Evolutionary conservation across 176 grass and related monocot species (phyloP).

Genomic region (Aegilops tauschii): DNA sequence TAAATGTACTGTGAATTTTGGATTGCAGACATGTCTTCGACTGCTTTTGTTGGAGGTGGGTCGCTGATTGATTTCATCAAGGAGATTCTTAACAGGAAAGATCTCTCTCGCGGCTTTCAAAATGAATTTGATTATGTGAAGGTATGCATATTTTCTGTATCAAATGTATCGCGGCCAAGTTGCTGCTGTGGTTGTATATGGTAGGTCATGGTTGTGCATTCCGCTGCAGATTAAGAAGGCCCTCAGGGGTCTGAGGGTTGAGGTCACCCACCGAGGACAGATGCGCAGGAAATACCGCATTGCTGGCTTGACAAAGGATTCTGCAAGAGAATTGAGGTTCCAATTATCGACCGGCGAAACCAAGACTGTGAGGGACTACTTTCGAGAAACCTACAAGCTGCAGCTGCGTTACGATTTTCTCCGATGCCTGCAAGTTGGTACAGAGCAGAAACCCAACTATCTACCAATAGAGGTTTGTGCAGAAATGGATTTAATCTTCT

Average conservation of each 20-base stretch:
- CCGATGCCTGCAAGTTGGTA: slow-evolving; percentile 71
- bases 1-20: not conserved
- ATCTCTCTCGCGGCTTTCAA: not conserved
- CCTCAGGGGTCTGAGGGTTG: slow-evolving; percentile 57
- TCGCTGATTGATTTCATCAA: slow-evolving; percentile 39
- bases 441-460: slow-evolving; percentile 53
- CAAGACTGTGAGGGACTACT: slow-evolving; percentile 50
- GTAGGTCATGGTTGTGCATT: not conserved
- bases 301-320: slow-evolving; percentile 6
- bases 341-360: not conserved
- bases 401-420: slow-evolving; percentile 41
- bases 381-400: slow-evolving; percentile 48
- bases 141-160: slow-evolving; percentile 19
- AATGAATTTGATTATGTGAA: slow-evolving; percentile 31
- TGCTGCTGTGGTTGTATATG: not conserved
- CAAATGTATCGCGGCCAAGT: not conserved
- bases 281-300: slow-evolving; percentile 43
- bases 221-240: slow-evolving; percentile 50
- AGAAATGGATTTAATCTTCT: slow-evolving; percentile 10
- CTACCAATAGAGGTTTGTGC: slow-evolving; percentile 74
- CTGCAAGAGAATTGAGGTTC: slow-evolving; percentile 28
- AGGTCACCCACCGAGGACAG: slow-evolving; percentile 46
- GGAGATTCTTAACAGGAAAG: slow-evolving; percentile 24
- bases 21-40: slow-evolving; percentile 53
- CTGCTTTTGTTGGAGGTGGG: slow-evolving; percentile 51